Base-by-base conservation (phyloP, 495 filamentous ascomycete genomes). In the Aspergillus homomorphus region DNA sequence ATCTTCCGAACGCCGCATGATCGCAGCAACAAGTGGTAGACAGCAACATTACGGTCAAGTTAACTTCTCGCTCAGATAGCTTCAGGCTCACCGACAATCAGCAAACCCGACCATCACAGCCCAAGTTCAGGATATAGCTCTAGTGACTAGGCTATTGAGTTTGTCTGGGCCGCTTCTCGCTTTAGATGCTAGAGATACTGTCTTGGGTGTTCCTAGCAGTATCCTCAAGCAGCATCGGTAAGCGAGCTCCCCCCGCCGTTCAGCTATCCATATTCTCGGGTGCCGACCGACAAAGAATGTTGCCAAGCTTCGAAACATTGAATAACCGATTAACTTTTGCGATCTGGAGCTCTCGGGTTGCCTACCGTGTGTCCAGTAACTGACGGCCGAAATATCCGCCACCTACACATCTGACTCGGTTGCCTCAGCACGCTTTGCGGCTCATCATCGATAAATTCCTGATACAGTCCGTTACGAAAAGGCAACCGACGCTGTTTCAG, bases 141-240 rank as follows among this genome's bases (percentile, higher is more conserved):
- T 23, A 19, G 59, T 57, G 54, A 49, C 48, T 28, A 52, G 26
- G 46, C 45, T 58, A 62, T 58, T 58, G 52, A 62, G 58, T 45
- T 42, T 51, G 9, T 58, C 24, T 24, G 38, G 42, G 45, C 49
- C 42, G 23, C 55, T 43, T 51, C 59, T 61, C 54, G 43, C 54
- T 57, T 61, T 42, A 10, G 26, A n/a, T 24, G 18, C 38, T 44
- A 19, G n/a, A 33, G 21, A 58, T 43, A 21, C 18, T 51, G 23
- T 16, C n/a, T n/a, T n/a, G n/a, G n/a, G n/a, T n/a, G n/a, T n/a
- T n/a, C n/a, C n/a, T n/a, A n/a, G n/a, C n/a, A n/a, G 16, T 51
- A n/a, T n/a, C 9, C 42, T 16, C 51, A 57, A 3, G 30, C 20
- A 43, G 20, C 33, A 38, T 57, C 7, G 19, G 33, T 23, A 54